Evolutionary conservation across 169 alveolate species (phyloP), one percentile per base, ranked within the genome.

Genomic region (Plasmodium fragile): DNA sequence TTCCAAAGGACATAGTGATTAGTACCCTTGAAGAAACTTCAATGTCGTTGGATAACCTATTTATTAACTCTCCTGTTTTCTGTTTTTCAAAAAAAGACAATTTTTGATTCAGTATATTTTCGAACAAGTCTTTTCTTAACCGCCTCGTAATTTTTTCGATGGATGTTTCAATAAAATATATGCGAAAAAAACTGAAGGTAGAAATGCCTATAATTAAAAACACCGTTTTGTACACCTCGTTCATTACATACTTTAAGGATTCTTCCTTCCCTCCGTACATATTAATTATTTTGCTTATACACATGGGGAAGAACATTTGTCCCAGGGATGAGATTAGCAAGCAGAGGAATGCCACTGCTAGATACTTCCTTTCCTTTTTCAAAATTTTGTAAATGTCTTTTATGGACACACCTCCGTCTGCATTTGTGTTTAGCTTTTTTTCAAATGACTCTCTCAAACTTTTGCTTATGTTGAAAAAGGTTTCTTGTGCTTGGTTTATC

Each of bases 1-100:
- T 85, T 5, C 93, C 93, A 36, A 85, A 85, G 49, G 93, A 85
- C 13, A 85, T 32, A 81, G 92, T 77, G 8, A 93, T 95, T 25
- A 94, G 71, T 10, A 95, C 49, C 30, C 71, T 94, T 4, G 96
- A 85, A 13, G 97, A 75, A 39, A 92, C 80, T 18, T 82, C 95
- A 25, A 89, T 92, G 78, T 95, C 95, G 36, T 92, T 81, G 4
- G 96, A 75, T 34, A 95, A 39, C n/a, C 95, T 83, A 69, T 81
- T 92, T 77, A 93, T 65, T 39, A 95, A 87, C 45, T 81, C 92
- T 8, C 96, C 95, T 22, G 97, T 92, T 45, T 92, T 70, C 18
- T 79, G 93, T 5, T 49, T 72, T 72, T 95, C 96, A 81, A 93
- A 95, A 79, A 95, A 93, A 18, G 82, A n/a, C 36, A 92, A 49